Conservation (phyloP, 805 yeast species). For the Metschnikowia picachoensis region DNA sequence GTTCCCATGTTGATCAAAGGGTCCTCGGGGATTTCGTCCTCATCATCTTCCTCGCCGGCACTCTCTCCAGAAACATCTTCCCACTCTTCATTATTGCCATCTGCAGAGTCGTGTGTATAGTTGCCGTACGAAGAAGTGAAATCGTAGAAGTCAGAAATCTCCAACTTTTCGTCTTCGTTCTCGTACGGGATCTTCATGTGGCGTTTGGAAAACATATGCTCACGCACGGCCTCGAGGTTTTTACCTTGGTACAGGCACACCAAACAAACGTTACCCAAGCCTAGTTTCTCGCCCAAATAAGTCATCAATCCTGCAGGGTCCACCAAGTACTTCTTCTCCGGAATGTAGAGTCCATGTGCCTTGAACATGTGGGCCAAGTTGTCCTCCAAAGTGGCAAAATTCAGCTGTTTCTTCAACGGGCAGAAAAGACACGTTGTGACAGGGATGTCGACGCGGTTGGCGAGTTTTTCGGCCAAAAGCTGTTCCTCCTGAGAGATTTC, state of each 20-base stretch:
- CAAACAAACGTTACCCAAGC: constrained; percentile 79
- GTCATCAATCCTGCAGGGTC: constrained; percentile 70
- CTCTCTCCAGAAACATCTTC: constrained; percentile 35
- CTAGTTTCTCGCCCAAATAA: constrained; percentile 73
- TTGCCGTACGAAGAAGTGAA: constrained; percentile 61
- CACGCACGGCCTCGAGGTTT: constrained; percentile 78
- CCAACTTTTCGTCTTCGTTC: constrained; percentile 67
- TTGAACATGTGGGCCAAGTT: constrained; percentile 69
- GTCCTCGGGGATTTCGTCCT: constrained; percentile 28
- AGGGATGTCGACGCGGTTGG: constrained; percentile 46
- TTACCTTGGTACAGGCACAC: constrained; percentile 83
- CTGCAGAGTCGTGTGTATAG: constrained; percentile 1
- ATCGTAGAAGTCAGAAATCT: constrained; percentile 79
- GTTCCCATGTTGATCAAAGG: constrained; percentile 33
- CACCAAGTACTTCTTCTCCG: constrained; percentile 67
- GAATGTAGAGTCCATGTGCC: constrained; percentile 81
- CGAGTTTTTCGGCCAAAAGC: constrained; percentile 42
- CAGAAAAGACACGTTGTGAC: constrained; percentile 51
- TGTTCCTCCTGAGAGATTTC: constrained; percentile 36
- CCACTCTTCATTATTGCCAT: constrained; percentile 28
- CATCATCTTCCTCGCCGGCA: constrained; percentile 17
- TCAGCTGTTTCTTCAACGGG: constrained; percentile 30
- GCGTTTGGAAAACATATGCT: constrained; percentile 79
- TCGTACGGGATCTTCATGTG: constrained; percentile 92
- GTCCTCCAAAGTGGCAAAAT: constrained; percentile 37